Percentiles rank a stretch among this genome's conserved stretches.
These are phyloP conservation scores for Nannizziopsis arthrosporioides DNA, from an alignment of 2,329 filamentous ascomycete genomes.

Conservation along the genomic window DNA sequence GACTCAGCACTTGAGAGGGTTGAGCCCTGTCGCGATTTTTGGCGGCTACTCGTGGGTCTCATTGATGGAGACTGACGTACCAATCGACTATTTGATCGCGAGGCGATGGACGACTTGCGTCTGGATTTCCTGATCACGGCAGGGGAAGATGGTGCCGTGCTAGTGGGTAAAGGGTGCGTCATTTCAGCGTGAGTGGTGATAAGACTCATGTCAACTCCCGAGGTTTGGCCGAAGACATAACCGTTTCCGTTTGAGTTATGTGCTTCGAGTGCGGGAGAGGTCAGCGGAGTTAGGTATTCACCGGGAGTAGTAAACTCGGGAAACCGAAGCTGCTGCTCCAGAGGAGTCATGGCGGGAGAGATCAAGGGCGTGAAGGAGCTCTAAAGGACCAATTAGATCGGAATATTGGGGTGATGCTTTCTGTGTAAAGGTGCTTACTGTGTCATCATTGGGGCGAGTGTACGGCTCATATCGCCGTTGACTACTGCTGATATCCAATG, in stretches of 20 bases:
- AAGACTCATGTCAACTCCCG: conserved; percentile 31
- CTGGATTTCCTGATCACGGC: conserved; percentile 30
- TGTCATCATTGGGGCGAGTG: conserved; percentile 33
- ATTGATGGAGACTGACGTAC: conserved; percentile 36
- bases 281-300: conserved; percentile 41
- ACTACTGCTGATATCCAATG: conserved; percentile 30
- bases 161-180: conserved; percentile 20
- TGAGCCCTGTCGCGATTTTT: conserved; percentile 22
- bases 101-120: conserved; percentile 28
- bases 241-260: conserved; percentile 29
- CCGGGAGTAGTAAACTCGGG: conserved; percentile 39
- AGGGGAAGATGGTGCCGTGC: conserved; percentile 25
- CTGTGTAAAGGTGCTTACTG: conserved; percentile 24
- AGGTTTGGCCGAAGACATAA: conserved; percentile 27
- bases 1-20: not conserved
- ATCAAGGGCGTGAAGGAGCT: conserved; percentile 40
- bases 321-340: conserved; percentile 37
- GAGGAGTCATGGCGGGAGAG: conserved; percentile 40
- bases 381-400: conserved; percentile 20
- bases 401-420: not conserved
- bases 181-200: conserved; percentile 33
- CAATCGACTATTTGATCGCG: conserved; percentile 26
- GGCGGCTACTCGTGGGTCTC: conserved; percentile 28
- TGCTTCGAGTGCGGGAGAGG: conserved; percentile 41
- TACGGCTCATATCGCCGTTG: conserved; percentile 37